A percentile compares a stretch with the other conserved stretches of the same genome.
phyloP scores from a whole-genome alignment of 1,139 yeast species.

The Nakaseomyces glabratus region DNA sequence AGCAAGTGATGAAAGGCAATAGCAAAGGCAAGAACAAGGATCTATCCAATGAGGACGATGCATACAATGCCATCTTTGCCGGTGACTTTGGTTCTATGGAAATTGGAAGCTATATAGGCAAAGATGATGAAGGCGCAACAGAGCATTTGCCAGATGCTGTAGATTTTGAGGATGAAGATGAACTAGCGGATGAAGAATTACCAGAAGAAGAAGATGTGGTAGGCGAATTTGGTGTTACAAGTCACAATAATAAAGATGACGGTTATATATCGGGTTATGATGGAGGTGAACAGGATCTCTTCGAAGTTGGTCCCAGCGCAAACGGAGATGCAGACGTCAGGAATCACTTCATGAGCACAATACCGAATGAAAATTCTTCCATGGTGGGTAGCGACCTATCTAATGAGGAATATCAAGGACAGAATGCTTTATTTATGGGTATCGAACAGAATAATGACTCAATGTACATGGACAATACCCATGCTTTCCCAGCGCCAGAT shows the following conservation, averaged over 20 bases:
- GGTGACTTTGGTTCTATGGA: constrained; percentile 34
- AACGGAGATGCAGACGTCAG: too few species aligned
- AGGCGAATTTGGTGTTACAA: constrained; percentile 20
- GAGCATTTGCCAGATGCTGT: constrained; percentile 88
- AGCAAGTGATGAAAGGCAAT: constrained; percentile 5
- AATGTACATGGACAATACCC: constrained; percentile 3
- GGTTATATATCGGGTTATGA: constrained; percentile 5
- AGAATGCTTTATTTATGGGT: constrained; percentile 24
- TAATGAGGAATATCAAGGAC: constrained; percentile 15
- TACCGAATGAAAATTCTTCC: constrained; percentile 11
- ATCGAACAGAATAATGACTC: constrained; percentile 12
- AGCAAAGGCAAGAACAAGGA: constrained; percentile 12
- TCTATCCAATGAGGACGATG: constrained; percentile 33
- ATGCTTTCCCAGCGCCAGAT: constrained; percentile 5
- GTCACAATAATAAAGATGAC: constrained; percentile 11
- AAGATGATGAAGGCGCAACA: constrained; percentile 28
- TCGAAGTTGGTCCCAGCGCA: constrained; percentile 1
- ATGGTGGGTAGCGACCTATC: constrained; percentile 12
- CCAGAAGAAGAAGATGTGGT: constrained; percentile 40
- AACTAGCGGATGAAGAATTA: constrained; percentile 76
- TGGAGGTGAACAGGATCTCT: constrained; percentile 1
- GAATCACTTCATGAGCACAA: constrained; percentile 9
- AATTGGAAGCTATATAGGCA: constrained; percentile 26
- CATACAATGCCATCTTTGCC: constrained; percentile 32
- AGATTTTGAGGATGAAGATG: constrained; percentile 92